A percentile compares a stretch with the other conserved stretches of the same genome.
Evolutionary conservation across 2,329 filamentous ascomycete genomes (phyloP).

Genomic region (Allantophomopsis lycopodina): DNA sequence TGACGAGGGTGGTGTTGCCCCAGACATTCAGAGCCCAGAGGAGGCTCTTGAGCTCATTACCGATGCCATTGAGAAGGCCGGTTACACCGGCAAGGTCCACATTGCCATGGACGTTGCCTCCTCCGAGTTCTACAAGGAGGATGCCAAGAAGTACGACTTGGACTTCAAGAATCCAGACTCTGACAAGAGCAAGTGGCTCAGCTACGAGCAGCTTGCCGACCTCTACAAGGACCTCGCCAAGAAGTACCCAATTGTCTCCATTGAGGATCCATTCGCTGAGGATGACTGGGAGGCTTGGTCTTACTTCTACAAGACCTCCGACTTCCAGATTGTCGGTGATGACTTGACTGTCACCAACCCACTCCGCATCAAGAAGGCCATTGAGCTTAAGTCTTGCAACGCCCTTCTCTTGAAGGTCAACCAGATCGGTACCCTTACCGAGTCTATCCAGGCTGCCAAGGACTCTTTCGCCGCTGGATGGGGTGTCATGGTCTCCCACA

Average conservation of each 20-base stretch:
- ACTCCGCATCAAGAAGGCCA: conserved; percentile 97
- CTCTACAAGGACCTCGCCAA: conserved; percentile 75
- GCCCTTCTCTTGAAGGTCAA: conserved; percentile 98
- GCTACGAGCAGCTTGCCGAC: conserved; percentile 90
- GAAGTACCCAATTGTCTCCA: conserved; percentile 98
- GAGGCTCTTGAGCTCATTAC: conserved; percentile 96
- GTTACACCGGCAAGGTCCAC: conserved; percentile 91
- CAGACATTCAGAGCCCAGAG: conserved; percentile 92
- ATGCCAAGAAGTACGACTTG: conserved; percentile 98
- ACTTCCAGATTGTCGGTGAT: conserved; percentile 97
- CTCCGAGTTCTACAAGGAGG: conserved; percentile 97
- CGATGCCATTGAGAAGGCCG: conserved; percentile 84
- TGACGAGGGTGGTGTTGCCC: conserved; percentile 98
- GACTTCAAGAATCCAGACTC: conserved; percentile 99
- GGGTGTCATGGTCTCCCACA: conserved; percentile 99
- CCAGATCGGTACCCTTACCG: conserved; percentile 97
- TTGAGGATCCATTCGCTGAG: conserved; percentile 98
- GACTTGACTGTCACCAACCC: conserved; percentile 99
- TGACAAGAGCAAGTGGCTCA: conserved; percentile 95
- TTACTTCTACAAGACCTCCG: conserved; percentile 99
- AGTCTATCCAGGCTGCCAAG: conserved; percentile 98
- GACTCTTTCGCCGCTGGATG: conserved; percentile 91
- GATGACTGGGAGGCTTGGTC: conserved; percentile 99
- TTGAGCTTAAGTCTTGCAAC: conserved; percentile 98
- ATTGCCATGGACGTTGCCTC: conserved; percentile 99